A percentile compares a stretch with the other conserved stretches of the same genome.
Evolutionary conservation across 2,329 filamentous ascomycete species (phyloP).

Genomic region (Phaeosphaeriaceae sp.): DNA sequence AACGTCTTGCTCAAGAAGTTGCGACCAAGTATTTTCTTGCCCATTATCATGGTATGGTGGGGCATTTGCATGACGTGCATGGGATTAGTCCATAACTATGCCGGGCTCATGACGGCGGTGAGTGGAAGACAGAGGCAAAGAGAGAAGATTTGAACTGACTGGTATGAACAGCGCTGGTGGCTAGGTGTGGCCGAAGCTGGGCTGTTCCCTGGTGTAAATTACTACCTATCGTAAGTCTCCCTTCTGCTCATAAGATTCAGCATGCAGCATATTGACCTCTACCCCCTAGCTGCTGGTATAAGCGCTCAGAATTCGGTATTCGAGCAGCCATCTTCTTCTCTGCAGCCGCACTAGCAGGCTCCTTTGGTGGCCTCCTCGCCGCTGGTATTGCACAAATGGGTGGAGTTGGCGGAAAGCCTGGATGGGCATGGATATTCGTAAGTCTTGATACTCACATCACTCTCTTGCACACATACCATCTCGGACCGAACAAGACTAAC

Average conservation of each 20-base stretch:
- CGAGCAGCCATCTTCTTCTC: slow-evolving; percentile 85
- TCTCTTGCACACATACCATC: background rate
- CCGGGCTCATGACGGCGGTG: slow-evolving; percentile 68
- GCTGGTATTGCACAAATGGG: slow-evolving; percentile 75
- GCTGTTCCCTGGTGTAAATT: slow-evolving; percentile 70
- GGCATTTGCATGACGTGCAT: slow-evolving; percentile 73
- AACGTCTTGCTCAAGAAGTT: slow-evolving; percentile 81
- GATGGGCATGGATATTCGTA: slow-evolving; percentile 56
- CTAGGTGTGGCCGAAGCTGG: slow-evolving; percentile 77
- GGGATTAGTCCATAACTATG: slow-evolving; percentile 69
- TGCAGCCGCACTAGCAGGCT: slow-evolving; percentile 79
- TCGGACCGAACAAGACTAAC: slow-evolving; percentile 2
- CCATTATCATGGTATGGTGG: slow-evolving; percentile 74
- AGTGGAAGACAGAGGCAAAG: slow-evolving; percentile 1
- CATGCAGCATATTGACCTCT: slow-evolving; percentile 58
- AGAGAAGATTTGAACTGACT: background rate
- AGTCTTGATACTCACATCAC: slow-evolving; percentile 11
- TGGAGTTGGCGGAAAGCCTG: slow-evolving; percentile 60
- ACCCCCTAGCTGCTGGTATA: slow-evolving; percentile 71
- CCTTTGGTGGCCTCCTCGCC: slow-evolving; percentile 76
- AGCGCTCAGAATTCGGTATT: slow-evolving; percentile 78
- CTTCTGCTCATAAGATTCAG: background rate
- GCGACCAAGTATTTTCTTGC: slow-evolving; percentile 79
- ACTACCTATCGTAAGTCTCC: slow-evolving; percentile 75
- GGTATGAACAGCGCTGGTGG: slow-evolving; percentile 56